Base-by-base conservation (phyloP, 768 basidiomycete genomes). In the Kwoniella botswanensis region DNA sequence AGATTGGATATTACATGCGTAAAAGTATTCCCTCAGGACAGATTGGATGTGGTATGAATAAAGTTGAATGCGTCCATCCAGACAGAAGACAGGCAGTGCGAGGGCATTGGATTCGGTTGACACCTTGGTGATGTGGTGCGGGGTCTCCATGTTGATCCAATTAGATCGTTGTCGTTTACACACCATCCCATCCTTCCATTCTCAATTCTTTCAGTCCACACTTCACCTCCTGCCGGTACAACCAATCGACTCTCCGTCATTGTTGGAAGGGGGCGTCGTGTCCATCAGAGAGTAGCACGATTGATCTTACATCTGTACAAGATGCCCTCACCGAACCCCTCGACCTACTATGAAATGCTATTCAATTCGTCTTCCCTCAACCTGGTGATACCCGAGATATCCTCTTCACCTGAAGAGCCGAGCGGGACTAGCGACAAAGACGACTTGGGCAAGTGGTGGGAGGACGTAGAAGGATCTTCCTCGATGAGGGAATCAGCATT, bases 291-390 rank as follows among this genome's bases (percentile, higher is more conserved):
- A 29, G 29, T 53, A 29, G 29, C 29, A 29, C 29, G 2, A 29
- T 29, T 29, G 29, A 3, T 46, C 44, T 46, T 18, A 46, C 44
- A 46, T 46, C 29, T 29, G 29, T 29, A 18, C 44, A 53, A 21
- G 9, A 67, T 67, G 65, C 55, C 58, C 42, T 68, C 64, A 17
- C 57, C 59, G 5, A 42, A 61, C 22, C 55, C 53, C 0, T 43
- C 50, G 10, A 50, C 71, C 15, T 43, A 64, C 21, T 76, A 67
- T 63, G 77, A 78, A 55, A 15, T 65, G 3, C 66, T 75, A 52
- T 76, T 80, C 65, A 71, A 77, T n/a, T 55, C 72, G 3, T 53
- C 74, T 17, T 72, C 76, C 0, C 55, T 79, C 22, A 67, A 75
- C 24, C 70, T 77, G 1, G 18, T 73, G 43, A 68, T 78, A 18